These are phyloP conservation scores for Aspergillus unguis DNA, from an alignment of 2,329 filamentous ascomycete species.

Conservation along the genomic window DNA sequence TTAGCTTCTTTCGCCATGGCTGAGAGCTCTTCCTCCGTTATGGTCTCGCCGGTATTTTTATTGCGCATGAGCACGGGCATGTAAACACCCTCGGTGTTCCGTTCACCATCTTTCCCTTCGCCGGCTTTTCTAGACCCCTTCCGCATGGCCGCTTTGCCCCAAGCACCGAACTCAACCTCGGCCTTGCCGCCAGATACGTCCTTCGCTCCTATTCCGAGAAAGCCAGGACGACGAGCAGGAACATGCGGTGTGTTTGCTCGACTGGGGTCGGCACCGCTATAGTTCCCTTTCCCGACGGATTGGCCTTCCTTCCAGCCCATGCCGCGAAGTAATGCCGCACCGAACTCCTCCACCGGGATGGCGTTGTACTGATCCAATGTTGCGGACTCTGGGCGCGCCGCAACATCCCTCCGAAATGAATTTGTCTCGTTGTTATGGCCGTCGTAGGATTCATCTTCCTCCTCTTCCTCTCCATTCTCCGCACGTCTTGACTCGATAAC, in stretches of 20 bases:
- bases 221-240: conserved; percentile 69
- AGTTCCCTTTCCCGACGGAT: conserved; percentile 54
- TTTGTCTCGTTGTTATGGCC: conserved; percentile 46
- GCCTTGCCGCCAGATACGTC: conserved; percentile 58
- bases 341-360: conserved; percentile 92
- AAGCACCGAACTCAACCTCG: conserved; percentile 72
- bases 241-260: conserved; percentile 60
- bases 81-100: conserved; percentile 50
- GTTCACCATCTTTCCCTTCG: conserved; percentile 39
- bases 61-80: conserved; percentile 61
- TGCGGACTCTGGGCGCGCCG: conserved; percentile 68
- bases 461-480: conserved; percentile 22
- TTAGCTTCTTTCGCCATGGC: conserved; percentile 50
- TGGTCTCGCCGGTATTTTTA: conserved; percentile 59
- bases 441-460: conserved; percentile 19
- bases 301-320: conserved; percentile 89
- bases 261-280: conserved; percentile 40
- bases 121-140: conserved; percentile 56
- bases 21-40: conserved; percentile 61
- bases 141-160: conserved; percentile 64
- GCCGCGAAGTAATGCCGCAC: conserved; percentile 79
- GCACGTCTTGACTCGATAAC: conserved; percentile 47
- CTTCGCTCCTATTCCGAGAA: conserved; percentile 86
- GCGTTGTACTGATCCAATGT: conserved; percentile 81
- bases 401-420: conserved; percentile 67